phyloP scores from a whole-genome alignment of 805 yeast species.

The Kuraishia cidri region DNA sequence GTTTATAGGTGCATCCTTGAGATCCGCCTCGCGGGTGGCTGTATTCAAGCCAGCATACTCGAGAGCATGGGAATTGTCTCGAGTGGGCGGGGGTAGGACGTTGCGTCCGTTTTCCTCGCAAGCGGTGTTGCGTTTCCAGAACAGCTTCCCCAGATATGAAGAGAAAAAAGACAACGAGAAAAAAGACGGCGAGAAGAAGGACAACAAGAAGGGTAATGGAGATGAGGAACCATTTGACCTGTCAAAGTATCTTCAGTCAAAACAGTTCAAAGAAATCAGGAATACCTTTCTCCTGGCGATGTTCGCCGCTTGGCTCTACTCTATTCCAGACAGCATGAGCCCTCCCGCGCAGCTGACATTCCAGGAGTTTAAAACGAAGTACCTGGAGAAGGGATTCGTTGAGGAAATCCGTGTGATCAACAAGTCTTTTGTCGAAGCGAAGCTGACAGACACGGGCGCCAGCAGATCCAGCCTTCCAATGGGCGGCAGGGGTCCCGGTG shows the following conservation, averaged over 20 bases:
- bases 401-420: slow-evolving; percentile 67
- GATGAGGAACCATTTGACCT: slow-evolving; percentile 1
- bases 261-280: slow-evolving; percentile 3
- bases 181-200: slow-evolving; percentile 4
- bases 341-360: slow-evolving; percentile 19
- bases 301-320: no score
- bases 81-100: no score
- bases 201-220: slow-evolving; percentile 3
- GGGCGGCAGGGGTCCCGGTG: slow-evolving; percentile 28
- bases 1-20: no score
- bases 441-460: slow-evolving; percentile 33
- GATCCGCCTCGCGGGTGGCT: no score
- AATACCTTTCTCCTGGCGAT: no score
- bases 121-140: no score
- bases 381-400: slow-evolving; percentile 72
- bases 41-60: no score
- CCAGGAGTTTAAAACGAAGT: slow-evolving; percentile 79
- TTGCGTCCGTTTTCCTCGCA: no score
- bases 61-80: no score
- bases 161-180: slow-evolving; percentile 1
- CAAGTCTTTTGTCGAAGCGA: slow-evolving; percentile 63
- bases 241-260: slow-evolving; percentile 1
- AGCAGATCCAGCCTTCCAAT: no score
- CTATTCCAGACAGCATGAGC: no score
- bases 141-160: no score